These are phyloP conservation scores for Candida hispaniensis DNA, from an alignment of 805 yeast genomes.

Conservation along the genomic window DNA sequence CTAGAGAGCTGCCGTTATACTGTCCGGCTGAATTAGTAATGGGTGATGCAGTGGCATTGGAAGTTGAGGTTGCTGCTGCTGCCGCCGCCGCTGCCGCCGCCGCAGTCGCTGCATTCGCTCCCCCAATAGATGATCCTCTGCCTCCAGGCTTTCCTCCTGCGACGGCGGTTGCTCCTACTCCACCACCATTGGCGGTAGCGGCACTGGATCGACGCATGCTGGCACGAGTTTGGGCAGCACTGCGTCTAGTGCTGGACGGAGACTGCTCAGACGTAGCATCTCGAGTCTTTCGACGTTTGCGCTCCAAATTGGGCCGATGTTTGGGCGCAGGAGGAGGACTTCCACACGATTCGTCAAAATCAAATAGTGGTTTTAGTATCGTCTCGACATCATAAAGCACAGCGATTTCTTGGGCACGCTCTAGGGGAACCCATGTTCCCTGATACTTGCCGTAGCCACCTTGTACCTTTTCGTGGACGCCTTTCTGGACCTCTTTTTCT, in stretches of 20 bases:
- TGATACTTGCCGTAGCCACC: constrained; percentile 97
- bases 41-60: constrained; percentile 11
- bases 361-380: constrained; percentile 53
- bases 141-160: too few species aligned
- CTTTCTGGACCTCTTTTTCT: constrained; percentile 87
- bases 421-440: constrained; percentile 92
- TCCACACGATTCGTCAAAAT: constrained; percentile 42
- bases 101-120: too few species aligned
- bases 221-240: too few species aligned
- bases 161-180: too few species aligned
- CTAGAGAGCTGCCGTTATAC: constrained; percentile 5
- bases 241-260: too few species aligned
- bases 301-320: constrained; percentile 23
- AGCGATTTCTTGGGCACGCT: constrained; percentile 60
- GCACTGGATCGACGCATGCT: too few species aligned
- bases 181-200: too few species aligned
- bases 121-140: too few species aligned
- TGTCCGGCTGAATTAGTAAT: constrained; percentile 3
- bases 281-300: constrained; percentile 8
- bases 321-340: constrained; percentile 57
- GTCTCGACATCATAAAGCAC: constrained; percentile 53
- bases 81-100: too few species aligned
- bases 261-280: too few species aligned
- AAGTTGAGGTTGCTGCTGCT: too few species aligned
- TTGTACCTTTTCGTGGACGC: constrained; percentile 84